Conservation (phyloP, 352 stramenopile genomes). For the Bremia lactucae region DNA sequence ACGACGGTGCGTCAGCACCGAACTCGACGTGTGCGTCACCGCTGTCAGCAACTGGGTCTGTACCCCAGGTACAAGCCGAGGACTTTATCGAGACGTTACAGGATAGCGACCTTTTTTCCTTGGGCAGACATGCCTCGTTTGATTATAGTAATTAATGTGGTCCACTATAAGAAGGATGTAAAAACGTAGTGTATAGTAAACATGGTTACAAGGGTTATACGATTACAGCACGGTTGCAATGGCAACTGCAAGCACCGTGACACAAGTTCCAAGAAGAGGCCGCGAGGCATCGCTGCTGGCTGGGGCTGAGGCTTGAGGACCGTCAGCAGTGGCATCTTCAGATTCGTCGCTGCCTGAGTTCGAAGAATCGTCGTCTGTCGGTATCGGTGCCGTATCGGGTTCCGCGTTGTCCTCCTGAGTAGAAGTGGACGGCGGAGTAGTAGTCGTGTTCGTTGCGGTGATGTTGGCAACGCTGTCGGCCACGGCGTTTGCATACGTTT, state of each 20-base stretch:
- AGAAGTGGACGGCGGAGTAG: constrained; percentile 1
- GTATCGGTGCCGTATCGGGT: constrained; percentile 7
- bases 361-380: constrained; percentile 3
- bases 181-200: not conserved
- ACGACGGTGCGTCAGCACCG: constrained; percentile 15
- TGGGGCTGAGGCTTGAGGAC: constrained; percentile 1
- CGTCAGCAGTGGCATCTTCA: not conserved
- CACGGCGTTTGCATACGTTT: constrained; percentile 9
- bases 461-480: constrained; percentile 8
- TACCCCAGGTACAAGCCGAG: constrained; percentile 14
- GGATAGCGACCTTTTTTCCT: constrained; percentile 37
- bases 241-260: constrained; percentile 16
- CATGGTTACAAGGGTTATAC: not conserved
- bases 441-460: constrained; percentile 6
- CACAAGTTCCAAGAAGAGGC: constrained; percentile 8
- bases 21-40: constrained; percentile 21
- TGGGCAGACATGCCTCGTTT: constrained; percentile 46
- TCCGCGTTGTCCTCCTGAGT: not conserved
- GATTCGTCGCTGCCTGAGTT: not conserved
- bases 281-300: constrained; percentile 11
- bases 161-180: not conserved
- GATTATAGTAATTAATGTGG: constrained; percentile 46
- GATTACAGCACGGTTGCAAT: constrained; percentile 16
- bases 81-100: constrained; percentile 33
- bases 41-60: constrained; percentile 21